Conservation (phyloP, 163 green algal genomes). For the Chlorella variabilis region DNA sequence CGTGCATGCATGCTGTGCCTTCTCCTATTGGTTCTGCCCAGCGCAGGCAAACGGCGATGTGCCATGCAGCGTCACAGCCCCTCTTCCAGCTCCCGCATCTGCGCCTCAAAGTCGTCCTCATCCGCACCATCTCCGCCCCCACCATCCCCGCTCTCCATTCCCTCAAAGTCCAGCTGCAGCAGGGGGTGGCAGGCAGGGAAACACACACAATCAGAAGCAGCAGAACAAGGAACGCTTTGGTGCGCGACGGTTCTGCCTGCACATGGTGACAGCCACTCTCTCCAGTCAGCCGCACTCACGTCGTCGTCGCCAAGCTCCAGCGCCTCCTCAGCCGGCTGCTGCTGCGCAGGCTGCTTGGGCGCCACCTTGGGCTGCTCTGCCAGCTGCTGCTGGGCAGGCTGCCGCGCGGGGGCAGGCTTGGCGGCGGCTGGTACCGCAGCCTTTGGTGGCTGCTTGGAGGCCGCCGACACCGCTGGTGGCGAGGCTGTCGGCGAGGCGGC, state of each 20-base stretch:
- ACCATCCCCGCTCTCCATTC: background rate
- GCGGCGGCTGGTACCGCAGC: background rate
- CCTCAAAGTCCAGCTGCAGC: conserved; percentile 34
- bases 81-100: conserved; percentile 56
- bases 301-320: background rate
- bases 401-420: background rate
- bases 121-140: background rate
- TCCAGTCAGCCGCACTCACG: background rate
- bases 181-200: background rate
- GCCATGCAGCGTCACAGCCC: conserved; percentile 15
- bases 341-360: background rate
- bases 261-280: background rate
- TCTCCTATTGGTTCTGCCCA: too few species aligned
- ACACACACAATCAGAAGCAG: background rate
- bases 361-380: background rate
- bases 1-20: too few species aligned
- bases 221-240: background rate
- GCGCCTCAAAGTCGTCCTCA: conserved; percentile 54
- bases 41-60: too few species aligned
- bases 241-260: too few species aligned
- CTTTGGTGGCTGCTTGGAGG: background rate
- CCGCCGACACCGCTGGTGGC: background rate
- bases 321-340: background rate
- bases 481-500: background rate
- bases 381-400: background rate